These are phyloP conservation scores for Daldinia decipiens DNA, from an alignment of 495 filamentous ascomycete genomes.

Conservation along the genomic window DNA sequence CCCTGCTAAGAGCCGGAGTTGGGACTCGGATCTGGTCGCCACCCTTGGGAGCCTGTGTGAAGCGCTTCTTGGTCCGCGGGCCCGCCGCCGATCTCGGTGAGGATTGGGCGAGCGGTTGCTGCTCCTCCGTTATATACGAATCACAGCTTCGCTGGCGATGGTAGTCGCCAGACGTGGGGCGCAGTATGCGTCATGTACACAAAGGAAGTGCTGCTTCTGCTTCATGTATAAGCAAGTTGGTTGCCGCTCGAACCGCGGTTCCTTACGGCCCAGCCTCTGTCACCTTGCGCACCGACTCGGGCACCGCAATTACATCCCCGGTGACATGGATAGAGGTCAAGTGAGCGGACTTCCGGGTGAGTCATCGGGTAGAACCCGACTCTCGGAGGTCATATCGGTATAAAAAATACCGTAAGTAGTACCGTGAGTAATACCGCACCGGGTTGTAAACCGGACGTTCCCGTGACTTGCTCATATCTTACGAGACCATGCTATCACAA, in stretches of 20 bases:
- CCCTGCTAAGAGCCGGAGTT: slow-evolving; percentile 23
- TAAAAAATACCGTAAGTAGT: neutral
- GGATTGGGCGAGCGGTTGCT: neutral
- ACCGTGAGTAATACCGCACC: neutral
- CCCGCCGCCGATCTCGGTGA: slow-evolving; percentile 7
- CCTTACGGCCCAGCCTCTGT: neutral
- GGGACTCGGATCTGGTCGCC: slow-evolving; percentile 69
- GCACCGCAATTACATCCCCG: neutral
- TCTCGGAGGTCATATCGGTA: neutral
- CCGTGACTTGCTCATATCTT: neutral
- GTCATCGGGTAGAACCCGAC: neutral
- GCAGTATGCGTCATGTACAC: slow-evolving; percentile 77
- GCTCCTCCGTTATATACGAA: slow-evolving; percentile 3
- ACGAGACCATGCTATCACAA: neutral
- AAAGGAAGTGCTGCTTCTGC: slow-evolving; percentile 73
- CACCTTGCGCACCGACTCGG: neutral
- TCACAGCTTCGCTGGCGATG: slow-evolving; percentile 1
- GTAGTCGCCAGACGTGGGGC: slow-evolving; percentile 60
- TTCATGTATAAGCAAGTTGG: neutral
- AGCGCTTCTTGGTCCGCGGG: slow-evolving; percentile 1
- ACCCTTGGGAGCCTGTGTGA: slow-evolving; percentile 72
- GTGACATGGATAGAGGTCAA: neutral
- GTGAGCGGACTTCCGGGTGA: slow-evolving; percentile 1
- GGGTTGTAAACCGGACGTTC: neutral
- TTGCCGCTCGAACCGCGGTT: slow-evolving; percentile 5